Evolutionary conservation across 768 basidiomycete species (phyloP), one percentile per base, ranked within the genome.

Genomic region (Podaxis mareebaensis): DNA sequence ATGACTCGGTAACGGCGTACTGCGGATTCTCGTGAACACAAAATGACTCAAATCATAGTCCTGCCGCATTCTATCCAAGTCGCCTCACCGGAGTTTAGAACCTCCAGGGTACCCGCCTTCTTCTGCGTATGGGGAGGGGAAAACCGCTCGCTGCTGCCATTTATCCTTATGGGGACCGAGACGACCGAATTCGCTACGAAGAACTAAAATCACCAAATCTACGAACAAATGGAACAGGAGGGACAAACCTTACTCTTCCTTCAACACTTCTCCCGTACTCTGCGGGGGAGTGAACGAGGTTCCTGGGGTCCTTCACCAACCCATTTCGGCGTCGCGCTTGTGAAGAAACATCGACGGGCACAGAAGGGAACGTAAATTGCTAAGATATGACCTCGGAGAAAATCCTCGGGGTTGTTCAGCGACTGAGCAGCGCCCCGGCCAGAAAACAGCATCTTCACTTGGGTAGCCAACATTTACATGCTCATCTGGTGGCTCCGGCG

Each of bases 71-170:
- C 12, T 3, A 20, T 46, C 44, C 10, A 20, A 46, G 17, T 46
- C 20, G n/a, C 58, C 15, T 48, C 42, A 17, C 38, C 54, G 22
- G 22, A 22, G n/a, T 26, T 40, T 20, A 8, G 20, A 26, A 17
- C 11, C 22, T 24, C 22, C 12, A 24, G 67, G 68, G 48, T 74
- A 72, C 20, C 76, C 80, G 20, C 76, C 77, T 3, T 83, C 86
- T 71, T 70, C 80, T 39, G 66, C 68, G 38, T 81, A 80, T 53
- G 77, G 81, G 4, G 77, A 79, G 60, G 76, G 81, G 58, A 83
- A 81, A 66, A 70, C 67, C 72, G 42, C 60, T 57, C 24, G 38
- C 38, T 26, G 56, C 54, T 8, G 54, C 44, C 15, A 54, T 36
- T n/a, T 63, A 51, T 13, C 46, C 57, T 12, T 49, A 39, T 11